Evolutionary conservation across 1,139 yeast species (phyloP).

Genomic region (Kluyveromyces sp.): DNA sequence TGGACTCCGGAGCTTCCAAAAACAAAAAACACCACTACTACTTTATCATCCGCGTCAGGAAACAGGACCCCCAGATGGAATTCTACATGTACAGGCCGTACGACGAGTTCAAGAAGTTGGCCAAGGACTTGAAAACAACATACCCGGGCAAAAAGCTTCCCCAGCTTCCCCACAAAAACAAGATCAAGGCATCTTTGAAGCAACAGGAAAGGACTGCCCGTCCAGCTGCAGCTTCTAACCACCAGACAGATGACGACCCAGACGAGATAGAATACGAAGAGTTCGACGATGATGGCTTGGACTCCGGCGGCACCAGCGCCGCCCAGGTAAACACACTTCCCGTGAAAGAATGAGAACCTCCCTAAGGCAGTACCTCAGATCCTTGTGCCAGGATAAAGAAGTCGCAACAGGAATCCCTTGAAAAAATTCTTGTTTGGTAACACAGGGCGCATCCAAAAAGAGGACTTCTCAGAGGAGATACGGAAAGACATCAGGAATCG

Average conservation of each 20-base stretch:
- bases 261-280: conserved; percentile 20
- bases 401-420: conserved; percentile 46
- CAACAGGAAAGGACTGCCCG: not conserved
- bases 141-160: conserved; percentile 72
- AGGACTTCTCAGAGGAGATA: conserved; percentile 36
- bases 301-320: not conserved
- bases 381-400: conserved; percentile 46
- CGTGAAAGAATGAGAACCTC: conserved; percentile 71
- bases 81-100: conserved; percentile 52
- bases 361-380: conserved; percentile 60
- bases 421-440: conserved; percentile 41
- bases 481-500: conserved; percentile 49
- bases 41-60: conserved; percentile 38
- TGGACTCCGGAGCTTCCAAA: conserved; percentile 10
- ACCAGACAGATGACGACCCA: conserved; percentile 9
- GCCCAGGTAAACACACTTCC: conserved; percentile 25
- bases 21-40: conserved; percentile 26
- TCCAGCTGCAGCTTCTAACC: no score
- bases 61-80: conserved; percentile 15
- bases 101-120: conserved; percentile 54
- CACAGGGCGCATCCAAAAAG: conserved; percentile 18
- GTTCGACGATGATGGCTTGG: conserved; percentile 20
- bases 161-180: conserved; percentile 51
- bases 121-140: conserved; percentile 40
- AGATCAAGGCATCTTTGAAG: conserved; percentile 27